Evolutionary conservation across 352 stramenopile species (phyloP).

Genomic region (Phytophthora cryptogea): DNA sequence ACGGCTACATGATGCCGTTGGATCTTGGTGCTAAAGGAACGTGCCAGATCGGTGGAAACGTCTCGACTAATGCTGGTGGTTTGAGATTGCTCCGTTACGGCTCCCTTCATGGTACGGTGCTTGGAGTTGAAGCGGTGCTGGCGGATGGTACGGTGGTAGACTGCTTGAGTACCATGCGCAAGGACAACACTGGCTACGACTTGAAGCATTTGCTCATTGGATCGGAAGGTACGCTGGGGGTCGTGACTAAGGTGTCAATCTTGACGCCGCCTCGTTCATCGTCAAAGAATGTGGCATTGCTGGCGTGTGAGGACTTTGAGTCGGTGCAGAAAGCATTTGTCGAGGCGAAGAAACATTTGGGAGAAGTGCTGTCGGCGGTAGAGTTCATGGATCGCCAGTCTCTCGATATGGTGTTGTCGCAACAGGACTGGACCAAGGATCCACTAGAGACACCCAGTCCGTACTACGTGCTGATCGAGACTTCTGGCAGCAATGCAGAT

Average conservation of each 20-base stretch:
- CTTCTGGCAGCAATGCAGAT: constrained; percentile 87
- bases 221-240: constrained; percentile 95
- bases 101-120: constrained; percentile 93
- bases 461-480: constrained; percentile 97
- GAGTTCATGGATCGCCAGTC: constrained; percentile 95
- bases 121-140: constrained; percentile 96
- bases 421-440: constrained; percentile 74
- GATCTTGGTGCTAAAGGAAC: constrained; percentile 97
- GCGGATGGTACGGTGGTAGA: constrained; percentile 91
- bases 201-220: constrained; percentile 98
- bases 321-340: constrained; percentile 82
- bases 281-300: constrained; percentile 84
- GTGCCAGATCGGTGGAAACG: constrained; percentile 97
- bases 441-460: constrained; percentile 64
- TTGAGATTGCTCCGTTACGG: constrained; percentile 94
- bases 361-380: constrained; percentile 95
- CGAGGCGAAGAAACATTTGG: constrained; percentile 87
- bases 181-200: constrained; percentile 98
- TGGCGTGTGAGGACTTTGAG: constrained; percentile 90
- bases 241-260: constrained; percentile 78
- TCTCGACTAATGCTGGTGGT: constrained; percentile 96
- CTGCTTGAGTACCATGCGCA: constrained; percentile 92
- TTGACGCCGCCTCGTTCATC: constrained; percentile 24
- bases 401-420: constrained; percentile 85
- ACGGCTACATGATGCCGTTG: constrained; percentile 93